Percentiles rank a stretch among this genome's conserved stretches.
These are phyloP conservation scores for Hypoxylon rubiginosum DNA, from an alignment of 2,329 filamentous ascomycete species.

Conservation along the genomic window DNA sequence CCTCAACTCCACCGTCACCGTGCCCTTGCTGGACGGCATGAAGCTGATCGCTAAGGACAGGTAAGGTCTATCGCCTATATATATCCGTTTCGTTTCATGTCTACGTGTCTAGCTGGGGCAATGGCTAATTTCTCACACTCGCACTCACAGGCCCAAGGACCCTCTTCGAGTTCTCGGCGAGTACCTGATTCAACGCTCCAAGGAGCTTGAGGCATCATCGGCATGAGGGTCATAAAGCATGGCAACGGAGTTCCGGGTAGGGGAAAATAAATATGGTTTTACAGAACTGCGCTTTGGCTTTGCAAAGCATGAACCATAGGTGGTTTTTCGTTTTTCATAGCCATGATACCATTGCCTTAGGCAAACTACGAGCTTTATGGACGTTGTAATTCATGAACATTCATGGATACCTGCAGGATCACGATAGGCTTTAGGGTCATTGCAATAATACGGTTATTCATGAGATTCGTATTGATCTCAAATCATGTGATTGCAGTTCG, in stretches of 20 bases:
- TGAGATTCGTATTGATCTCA: constrained; percentile 39
- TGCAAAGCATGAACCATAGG: constrained; percentile 14
- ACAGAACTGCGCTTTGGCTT: neutral
- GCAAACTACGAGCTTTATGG: neutral
- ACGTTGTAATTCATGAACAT: neutral
- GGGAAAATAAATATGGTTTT: constrained; percentile 38
- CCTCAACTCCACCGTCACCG: constrained; percentile 78
- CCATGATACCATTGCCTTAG: constrained; percentile 46
- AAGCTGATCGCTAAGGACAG: constrained; percentile 78
- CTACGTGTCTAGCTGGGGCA: neutral
- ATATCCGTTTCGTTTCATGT: neutral
- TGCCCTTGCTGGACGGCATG: constrained; percentile 79
- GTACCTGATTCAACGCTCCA: constrained; percentile 76
- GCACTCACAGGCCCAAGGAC: constrained; percentile 69
- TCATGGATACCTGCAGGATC: neutral
- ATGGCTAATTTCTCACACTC: constrained; percentile 10
- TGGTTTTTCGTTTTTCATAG: constrained; percentile 35
- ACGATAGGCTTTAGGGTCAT: neutral
- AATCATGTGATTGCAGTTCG: constrained; percentile 31
- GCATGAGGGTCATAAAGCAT: constrained; percentile 21
- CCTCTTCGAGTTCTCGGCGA: constrained; percentile 78
- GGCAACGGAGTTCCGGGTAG: constrained; percentile 43
- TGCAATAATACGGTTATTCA: constrained; percentile 25
- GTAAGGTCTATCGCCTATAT: constrained; percentile 61
- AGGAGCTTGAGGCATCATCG: constrained; percentile 67